Conservation (phyloP, 805 yeast genomes). For the Ogataea nitratoaversa region DNA sequence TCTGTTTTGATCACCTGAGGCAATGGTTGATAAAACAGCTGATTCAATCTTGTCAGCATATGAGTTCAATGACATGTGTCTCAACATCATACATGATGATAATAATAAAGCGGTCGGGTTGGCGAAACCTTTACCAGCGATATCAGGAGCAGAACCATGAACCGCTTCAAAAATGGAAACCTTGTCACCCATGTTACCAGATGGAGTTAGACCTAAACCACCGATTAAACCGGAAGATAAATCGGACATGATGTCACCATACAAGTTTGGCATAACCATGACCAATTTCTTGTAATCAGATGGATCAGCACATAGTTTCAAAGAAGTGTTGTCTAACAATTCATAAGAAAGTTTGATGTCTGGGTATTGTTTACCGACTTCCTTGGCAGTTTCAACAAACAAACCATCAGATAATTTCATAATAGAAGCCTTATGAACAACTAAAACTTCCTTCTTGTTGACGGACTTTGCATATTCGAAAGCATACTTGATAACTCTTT, state of each 20-base stretch:
- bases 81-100: conserved; percentile 98
- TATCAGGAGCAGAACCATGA: conserved; percentile 99
- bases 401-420: conserved; percentile 98
- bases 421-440: conserved; percentile 97
- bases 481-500: conserved; percentile 94
- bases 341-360: conserved; percentile 80
- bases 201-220: conserved; percentile 97
- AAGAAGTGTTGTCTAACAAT: conserved; percentile 91
- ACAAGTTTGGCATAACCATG: conserved; percentile 96
- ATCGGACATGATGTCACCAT: conserved; percentile 99
- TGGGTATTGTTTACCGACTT: conserved; percentile 87
- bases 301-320: conserved; percentile 88
- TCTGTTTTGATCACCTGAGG: conserved; percentile 93
- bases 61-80: conserved; percentile 88
- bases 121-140: conserved; percentile 98
- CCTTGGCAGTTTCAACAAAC: conserved; percentile 87
- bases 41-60: conserved; percentile 82
- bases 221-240: conserved; percentile 97
- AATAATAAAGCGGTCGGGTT: conserved; percentile 97
- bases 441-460: conserved; percentile 82
- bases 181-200: conserved; percentile 98
- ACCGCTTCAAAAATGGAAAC: conserved; percentile 99
- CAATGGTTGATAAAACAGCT: conserved; percentile 86
- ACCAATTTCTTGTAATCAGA: conserved; percentile 81
- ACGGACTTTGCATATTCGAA: conserved; percentile 91